Evolutionary conservation across 805 yeast genomes (phyloP), one percentile per base, ranked within the genome.

Genomic region (Starmera dryadoides): DNA sequence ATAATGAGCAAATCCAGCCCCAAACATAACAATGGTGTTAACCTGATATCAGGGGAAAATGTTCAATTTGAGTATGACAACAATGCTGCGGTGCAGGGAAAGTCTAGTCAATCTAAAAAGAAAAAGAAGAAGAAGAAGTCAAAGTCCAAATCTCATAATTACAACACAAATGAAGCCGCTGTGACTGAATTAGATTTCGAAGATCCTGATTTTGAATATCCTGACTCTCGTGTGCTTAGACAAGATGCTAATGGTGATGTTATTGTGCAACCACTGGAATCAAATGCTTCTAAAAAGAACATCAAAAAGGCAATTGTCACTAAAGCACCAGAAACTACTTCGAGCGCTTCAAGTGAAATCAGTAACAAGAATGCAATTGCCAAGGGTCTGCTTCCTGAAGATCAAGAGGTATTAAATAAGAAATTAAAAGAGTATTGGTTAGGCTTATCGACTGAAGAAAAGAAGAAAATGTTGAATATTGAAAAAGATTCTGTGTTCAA

Each of bases 171-270:
- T 23, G 53, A 45, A 4, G 44, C 41, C 14, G 34, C 49, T 4
- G 37, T 45, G 6, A 34, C 53, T 40, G 48, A 71, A 33, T 77
- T 75, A 2, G 69, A 76, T 35, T 48, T 78, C 20, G 71, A 70
- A 50, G 67, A 78, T 48, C 76, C 80, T 12, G 66, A 70, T 30
- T 70, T 73, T 28, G 86, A 80, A 14, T 83, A 83, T 52, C 93
- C 93, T 3, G 69, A 74, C 12, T 80, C 88, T 8, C 59, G 93
- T 41, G 78, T 83, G 4, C 77, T 83, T 34, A 81, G 76, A 47
- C 79, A 80, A 48, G 83, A 75, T 4, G 72, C 80, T 4, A 81
- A 84, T 55, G 94, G 94, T 7, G 86, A 82, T 48, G 83, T 85
- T 5, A 73, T 84, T 36, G 87, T 86, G 19, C 82, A 83, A 49